Conservation (phyloP, 192 early-diverging fungal genomes). For the Pecoramyces ruminantium region DNA sequence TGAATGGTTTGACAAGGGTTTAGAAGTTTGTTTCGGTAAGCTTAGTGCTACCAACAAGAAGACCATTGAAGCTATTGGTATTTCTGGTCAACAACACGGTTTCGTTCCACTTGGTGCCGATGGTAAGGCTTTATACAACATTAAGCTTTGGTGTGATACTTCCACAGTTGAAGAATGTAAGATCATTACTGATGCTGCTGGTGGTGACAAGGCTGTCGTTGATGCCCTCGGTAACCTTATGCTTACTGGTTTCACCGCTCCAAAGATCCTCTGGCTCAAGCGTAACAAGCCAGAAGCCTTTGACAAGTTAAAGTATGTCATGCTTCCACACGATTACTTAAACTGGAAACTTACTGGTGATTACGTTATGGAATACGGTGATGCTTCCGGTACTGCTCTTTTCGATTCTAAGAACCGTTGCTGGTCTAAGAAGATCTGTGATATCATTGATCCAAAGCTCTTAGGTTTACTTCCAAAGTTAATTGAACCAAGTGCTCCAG, state of each 20-base stretch:
- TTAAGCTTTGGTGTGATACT: neutral
- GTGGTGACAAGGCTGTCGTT: neutral
- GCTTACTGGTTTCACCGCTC: neutral
- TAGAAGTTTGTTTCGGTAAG: neutral
- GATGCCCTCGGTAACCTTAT: neutral
- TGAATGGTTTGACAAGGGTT: neutral
- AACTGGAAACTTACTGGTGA: neutral
- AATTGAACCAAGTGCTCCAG: neutral
- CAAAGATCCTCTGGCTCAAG: neutral
- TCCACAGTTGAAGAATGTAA: neutral
- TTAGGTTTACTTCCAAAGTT: neutral
- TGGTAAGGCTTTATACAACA: neutral
- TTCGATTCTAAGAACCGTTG: neutral
- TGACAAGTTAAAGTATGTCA: neutral
- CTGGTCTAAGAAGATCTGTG: neutral
- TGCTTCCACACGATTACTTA: neutral
- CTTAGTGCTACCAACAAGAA: neutral
- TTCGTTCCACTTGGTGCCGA: neutral
- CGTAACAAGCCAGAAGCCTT: neutral
- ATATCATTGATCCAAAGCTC: neutral
- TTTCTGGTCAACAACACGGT: neutral
- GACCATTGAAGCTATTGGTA: neutral
- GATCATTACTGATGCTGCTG: neutral
- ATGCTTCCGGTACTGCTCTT: neutral
- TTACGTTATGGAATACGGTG: neutral